Evolutionary conservation across 2,329 filamentous ascomycete species (phyloP).

Genomic region (Pseudogymnoascus sp.): DNA sequence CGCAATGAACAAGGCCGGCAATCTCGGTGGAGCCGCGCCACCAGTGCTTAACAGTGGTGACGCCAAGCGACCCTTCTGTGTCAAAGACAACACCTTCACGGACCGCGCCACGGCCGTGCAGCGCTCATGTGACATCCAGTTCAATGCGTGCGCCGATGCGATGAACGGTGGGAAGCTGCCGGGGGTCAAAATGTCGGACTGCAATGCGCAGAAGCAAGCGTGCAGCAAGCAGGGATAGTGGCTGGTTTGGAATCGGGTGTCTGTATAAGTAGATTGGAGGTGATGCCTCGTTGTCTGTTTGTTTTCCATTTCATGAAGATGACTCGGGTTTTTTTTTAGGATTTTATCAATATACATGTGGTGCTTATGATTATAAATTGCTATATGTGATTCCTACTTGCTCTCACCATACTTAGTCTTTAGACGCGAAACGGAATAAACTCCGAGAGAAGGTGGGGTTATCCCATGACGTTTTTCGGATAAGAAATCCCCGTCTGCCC

Average conservation of each 20-base stretch:
- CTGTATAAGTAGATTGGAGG: conserved; percentile 1
- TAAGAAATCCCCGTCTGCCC: not conserved
- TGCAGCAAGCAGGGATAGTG: conserved; percentile 13
- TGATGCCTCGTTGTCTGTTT: not conserved
- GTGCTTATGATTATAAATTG: not conserved
- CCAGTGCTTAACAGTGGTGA: conserved; percentile 44
- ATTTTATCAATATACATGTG: not conserved
- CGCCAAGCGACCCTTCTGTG: conserved; percentile 44
- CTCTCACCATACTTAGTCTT: not conserved
- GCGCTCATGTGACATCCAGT: conserved; percentile 57
- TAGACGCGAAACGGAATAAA: not conserved
- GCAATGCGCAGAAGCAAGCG: conserved; percentile 19
- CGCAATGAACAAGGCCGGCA: not conserved
- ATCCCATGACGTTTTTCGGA: not conserved
- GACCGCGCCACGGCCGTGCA: conserved; percentile 49
- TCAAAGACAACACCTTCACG: conserved; percentile 52
- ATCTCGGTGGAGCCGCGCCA: conserved; percentile 46
- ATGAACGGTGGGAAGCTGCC: conserved; percentile 42
- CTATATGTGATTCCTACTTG: not conserved
- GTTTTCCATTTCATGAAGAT: conserved; percentile 2
- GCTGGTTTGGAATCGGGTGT: not conserved
- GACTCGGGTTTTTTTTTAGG: not conserved
- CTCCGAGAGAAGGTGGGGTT: not conserved
- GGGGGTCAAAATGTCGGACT: conserved; percentile 21
- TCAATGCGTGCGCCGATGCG: conserved; percentile 52